Conservation (phyloP, 2,329 filamentous ascomycete genomes). For the Clarireedia sp. region DNA sequence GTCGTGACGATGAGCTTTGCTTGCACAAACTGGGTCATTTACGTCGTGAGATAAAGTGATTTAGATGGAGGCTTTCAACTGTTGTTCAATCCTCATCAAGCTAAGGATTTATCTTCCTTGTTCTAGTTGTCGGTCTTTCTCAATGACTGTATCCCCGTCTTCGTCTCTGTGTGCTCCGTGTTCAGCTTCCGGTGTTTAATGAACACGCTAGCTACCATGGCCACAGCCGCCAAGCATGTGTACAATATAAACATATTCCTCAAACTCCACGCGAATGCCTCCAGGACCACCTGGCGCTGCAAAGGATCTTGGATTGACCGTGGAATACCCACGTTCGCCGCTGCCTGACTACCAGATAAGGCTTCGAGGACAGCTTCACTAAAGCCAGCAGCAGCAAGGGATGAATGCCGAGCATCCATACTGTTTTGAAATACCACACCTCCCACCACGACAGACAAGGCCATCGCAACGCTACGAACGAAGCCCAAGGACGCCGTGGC, state of each 20-base stretch:
- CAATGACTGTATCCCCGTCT: constrained; percentile 33
- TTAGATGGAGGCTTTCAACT: no score
- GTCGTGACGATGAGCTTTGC: no score
- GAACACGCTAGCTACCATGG: constrained; percentile 35
- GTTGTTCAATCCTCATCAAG: no score
- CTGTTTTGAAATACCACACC: constrained; percentile 38
- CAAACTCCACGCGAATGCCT: constrained; percentile 18
- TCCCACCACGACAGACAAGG: constrained; percentile 39
- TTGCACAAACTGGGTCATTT: no score
- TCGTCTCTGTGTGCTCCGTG: constrained; percentile 44
- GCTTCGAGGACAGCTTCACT: constrained; percentile 30
- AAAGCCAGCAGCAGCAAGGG: constrained; percentile 8
- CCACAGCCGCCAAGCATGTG: constrained; percentile 14
- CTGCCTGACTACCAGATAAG: constrained; percentile 16
- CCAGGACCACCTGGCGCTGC: constrained; percentile 13
- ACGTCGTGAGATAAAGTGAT: no score
- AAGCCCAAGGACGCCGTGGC: constrained; percentile 46
- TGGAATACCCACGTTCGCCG: constrained; percentile 31
- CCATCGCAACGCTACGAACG: constrained; percentile 34
- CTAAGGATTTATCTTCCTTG: no score
- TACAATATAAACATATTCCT: constrained; percentile 24
- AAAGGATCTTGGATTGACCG: constrained; percentile 27
- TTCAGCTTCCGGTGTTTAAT: constrained; percentile 36
- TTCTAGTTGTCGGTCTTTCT: no score
- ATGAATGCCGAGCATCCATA: constrained; percentile 30